phyloP scores from a whole-genome alignment of 345 rosid species.

The Brassica carinata region DNA sequence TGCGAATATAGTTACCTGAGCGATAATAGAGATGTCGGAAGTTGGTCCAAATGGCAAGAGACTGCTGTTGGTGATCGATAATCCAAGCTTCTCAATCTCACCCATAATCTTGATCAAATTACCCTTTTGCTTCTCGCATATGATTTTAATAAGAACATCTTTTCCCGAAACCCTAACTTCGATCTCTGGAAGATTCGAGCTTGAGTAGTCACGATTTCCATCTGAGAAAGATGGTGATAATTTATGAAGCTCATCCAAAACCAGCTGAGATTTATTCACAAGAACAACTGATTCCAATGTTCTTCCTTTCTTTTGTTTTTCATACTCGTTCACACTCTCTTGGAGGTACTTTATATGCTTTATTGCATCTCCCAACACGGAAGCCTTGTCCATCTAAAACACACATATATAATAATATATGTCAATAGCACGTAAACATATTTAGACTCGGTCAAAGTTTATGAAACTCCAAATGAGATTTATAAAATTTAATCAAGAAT shows the following conservation, averaged over 20 bases:
- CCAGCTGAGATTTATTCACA: slow-evolving; percentile 63
- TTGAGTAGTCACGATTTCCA: slow-evolving; percentile 24
- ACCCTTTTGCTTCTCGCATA: slow-evolving; percentile 76
- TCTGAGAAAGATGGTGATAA: slow-evolving; percentile 7
- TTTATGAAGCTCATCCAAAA: slow-evolving; percentile 38
- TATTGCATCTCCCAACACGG: slow-evolving; percentile 85
- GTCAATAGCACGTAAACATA: not conserved
- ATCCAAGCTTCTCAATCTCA: slow-evolving; percentile 66
- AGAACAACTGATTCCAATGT: slow-evolving; percentile 65
- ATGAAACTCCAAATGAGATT: not conserved
- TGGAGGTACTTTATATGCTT: slow-evolving; percentile 84
- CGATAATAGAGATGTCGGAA: slow-evolving; percentile 66
- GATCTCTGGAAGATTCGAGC: slow-evolving; percentile 63
- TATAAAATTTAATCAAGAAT: not conserved
- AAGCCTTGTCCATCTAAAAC: slow-evolving; percentile 83
- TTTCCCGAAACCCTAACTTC: slow-evolving; percentile 74
- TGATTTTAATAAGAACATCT: slow-evolving; percentile 67
- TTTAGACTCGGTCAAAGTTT: not conserved
- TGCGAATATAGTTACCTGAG: slow-evolving; percentile 52
- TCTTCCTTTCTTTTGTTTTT: slow-evolving; percentile 62
- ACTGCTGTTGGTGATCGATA: slow-evolving; percentile 57
- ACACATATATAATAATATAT: not conserved
- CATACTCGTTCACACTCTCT: slow-evolving; percentile 64
- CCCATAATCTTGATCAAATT: slow-evolving; percentile 54
- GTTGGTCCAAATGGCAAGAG: slow-evolving; percentile 71